phyloP scores from a whole-genome alignment of 805 yeast species.

The Kluyveromyces lactis region DNA sequence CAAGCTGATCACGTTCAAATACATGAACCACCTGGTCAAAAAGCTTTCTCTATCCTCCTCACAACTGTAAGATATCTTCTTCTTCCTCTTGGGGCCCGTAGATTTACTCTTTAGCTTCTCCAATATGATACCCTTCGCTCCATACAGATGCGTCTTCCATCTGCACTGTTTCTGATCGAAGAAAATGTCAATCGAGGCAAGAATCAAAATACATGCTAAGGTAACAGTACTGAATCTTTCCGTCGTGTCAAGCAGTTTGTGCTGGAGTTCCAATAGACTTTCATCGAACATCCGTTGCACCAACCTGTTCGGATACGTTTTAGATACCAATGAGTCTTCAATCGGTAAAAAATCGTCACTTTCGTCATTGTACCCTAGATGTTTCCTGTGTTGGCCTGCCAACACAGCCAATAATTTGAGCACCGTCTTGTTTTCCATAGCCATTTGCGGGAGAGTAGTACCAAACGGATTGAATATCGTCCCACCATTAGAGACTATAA shows the following conservation, averaged over 20 bases:
- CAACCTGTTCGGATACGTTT: slow-evolving; percentile 3
- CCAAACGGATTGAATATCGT: slow-evolving; percentile 47
- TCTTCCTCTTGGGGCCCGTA: not conserved
- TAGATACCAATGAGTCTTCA: not conserved
- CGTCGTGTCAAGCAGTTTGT: slow-evolving; percentile 9
- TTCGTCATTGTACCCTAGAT: slow-evolving; percentile 2
- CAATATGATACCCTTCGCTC: slow-evolving; percentile 6
- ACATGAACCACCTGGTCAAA: slow-evolving; percentile 60
- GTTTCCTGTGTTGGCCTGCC: slow-evolving; percentile 35
- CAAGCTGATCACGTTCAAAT: slow-evolving; percentile 55
- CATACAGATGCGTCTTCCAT: slow-evolving; percentile 52
- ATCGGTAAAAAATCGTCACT: slow-evolving; percentile 2
- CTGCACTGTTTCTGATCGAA: slow-evolving; percentile 35
- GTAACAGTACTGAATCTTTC: slow-evolving; percentile 4
- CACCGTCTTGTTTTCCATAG: slow-evolving; percentile 46
- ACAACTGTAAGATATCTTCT: not conserved
- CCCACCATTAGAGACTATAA: slow-evolving; percentile 1
- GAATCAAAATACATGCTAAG: slow-evolving; percentile 37
- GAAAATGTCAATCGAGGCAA: slow-evolving; percentile 49
- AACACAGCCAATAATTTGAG: slow-evolving; percentile 48
- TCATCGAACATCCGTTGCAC: slow-evolving; percentile 7
- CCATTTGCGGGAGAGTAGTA: slow-evolving; percentile 57
- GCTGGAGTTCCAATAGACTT: slow-evolving; percentile 6
- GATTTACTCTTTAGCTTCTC: not conserved
- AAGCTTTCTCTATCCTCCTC: slow-evolving; percentile 32